Evolutionary conservation across 2,329 filamentous ascomycete species (phyloP).

Genomic region (Ascochyta lentis): DNA sequence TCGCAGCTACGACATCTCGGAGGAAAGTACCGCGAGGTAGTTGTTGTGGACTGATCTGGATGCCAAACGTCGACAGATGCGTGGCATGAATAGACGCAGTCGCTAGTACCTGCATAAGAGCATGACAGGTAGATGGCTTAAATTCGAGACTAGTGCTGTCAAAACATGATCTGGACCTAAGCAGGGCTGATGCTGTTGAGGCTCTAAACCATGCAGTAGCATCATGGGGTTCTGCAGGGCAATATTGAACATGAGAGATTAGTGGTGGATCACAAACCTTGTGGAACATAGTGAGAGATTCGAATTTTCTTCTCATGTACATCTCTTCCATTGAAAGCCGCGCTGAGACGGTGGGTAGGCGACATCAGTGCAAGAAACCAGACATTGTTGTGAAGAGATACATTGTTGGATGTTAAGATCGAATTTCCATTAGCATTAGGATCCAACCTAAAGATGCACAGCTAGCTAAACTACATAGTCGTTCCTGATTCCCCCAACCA

Average conservation of each 20-base stretch:
- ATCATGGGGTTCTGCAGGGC: not conserved
- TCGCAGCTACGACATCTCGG: not conserved
- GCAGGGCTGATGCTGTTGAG: not conserved
- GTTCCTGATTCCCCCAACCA: not conserved
- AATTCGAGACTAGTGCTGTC: not conserved
- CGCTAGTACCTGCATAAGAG: conserved; percentile 2
- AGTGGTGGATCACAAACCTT: no score
- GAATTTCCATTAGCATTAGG: conserved; percentile 14
- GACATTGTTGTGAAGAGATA: not conserved
- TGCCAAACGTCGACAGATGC: not conserved
- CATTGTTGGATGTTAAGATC: not conserved
- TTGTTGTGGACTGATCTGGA: not conserved
- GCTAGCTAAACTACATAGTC: conserved; percentile 10
- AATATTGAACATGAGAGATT: not conserved
- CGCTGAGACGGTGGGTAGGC: not conserved
- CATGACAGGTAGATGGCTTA: not conserved
- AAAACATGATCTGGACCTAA: not conserved
- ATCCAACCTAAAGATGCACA: conserved; percentile 2
- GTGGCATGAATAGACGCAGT: not conserved
- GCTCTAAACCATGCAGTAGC: not conserved
- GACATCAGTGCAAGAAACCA: not conserved
- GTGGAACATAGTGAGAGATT: no score
- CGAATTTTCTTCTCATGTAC: not conserved
- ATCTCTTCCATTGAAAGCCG: not conserved
- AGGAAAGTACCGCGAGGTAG: not conserved